phyloP scores from a whole-genome alignment of 1,284 basidiomycete genomes.

The Naganishia cerealis region DNA sequence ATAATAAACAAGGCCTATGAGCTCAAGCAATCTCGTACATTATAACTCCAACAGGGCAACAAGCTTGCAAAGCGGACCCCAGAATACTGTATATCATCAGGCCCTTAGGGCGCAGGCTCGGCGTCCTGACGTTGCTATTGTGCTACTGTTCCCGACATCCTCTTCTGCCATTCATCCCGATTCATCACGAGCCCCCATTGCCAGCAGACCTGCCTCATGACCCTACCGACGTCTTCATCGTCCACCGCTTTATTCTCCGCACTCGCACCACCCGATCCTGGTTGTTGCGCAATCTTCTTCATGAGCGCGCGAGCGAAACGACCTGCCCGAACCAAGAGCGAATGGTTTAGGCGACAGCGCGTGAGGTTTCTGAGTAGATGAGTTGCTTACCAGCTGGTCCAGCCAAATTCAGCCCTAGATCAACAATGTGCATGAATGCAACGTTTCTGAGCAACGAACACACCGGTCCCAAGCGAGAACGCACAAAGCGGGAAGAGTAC shows the following conservation, averaged over 20 bases:
- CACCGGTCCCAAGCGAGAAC: background rate
- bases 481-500: slow-evolving; percentile 30
- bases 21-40: too few species aligned
- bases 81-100: too few species aligned
- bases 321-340: slow-evolving; percentile 29
- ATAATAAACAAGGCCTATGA: too few species aligned
- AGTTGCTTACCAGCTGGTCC: slow-evolving; percentile 47
- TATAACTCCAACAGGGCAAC: too few species aligned
- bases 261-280: slow-evolving; percentile 44
- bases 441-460: background rate
- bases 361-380: background rate
- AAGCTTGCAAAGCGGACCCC: too few species aligned
- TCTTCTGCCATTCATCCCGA: slow-evolving; percentile 39
- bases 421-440: background rate
- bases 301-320: slow-evolving; percentile 55
- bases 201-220: slow-evolving; percentile 49
- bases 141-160: slow-evolving; percentile 10
- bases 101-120: too few species aligned
- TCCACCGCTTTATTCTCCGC: slow-evolving; percentile 30
- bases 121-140: background rate
- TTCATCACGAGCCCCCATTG: slow-evolving; percentile 50
- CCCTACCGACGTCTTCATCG: slow-evolving; percentile 46
- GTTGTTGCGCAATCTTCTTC: slow-evolving; percentile 49
- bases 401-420: slow-evolving; percentile 54
- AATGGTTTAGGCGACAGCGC: background rate